Evolutionary conservation across 148 eudicot species (phyloP).

Genomic region (Bassia scoparia): DNA sequence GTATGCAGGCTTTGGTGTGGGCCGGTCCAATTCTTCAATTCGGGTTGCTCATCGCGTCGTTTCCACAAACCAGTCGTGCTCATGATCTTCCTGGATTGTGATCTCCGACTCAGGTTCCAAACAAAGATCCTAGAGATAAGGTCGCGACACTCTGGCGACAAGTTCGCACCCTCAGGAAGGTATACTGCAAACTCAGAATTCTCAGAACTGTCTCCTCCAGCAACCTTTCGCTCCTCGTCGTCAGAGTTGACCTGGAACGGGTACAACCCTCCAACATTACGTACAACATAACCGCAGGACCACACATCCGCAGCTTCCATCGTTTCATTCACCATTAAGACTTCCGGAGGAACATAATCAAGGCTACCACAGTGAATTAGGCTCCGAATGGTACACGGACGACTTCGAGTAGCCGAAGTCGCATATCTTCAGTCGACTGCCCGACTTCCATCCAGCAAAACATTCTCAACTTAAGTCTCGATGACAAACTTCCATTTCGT

Average conservation of each 20-base stretch:
- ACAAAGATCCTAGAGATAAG: slow-evolving; percentile 94
- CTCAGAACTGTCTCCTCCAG: slow-evolving; percentile 90
- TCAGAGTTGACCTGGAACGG: slow-evolving; percentile 95
- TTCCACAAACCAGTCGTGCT: slow-evolving; percentile 76
- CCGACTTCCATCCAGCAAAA: slow-evolving; percentile 52
- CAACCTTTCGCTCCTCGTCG: slow-evolving; percentile 91
- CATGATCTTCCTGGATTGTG: slow-evolving; percentile 69
- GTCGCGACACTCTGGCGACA: slow-evolving; percentile 75
- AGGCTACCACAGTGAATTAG: slow-evolving; percentile 96
- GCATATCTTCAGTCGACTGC: slow-evolving; percentile 48
- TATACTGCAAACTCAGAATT: slow-evolving; percentile 73
- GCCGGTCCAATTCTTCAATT: slow-evolving; percentile 87
- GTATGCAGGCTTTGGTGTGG: slow-evolving; percentile 77
- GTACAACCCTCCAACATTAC: slow-evolving; percentile 89
- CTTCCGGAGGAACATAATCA: slow-evolving; percentile 97
- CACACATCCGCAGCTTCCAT: slow-evolving; percentile 99
- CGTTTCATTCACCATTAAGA: slow-evolving; percentile 73
- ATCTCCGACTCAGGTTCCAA: slow-evolving; percentile 85
- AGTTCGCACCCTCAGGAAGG: slow-evolving; percentile 60
- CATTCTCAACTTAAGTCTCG: slow-evolving; percentile 48
- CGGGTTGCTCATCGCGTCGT: slow-evolving; percentile 55
- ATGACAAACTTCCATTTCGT: slow-evolving; percentile 56
- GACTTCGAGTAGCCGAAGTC: slow-evolving; percentile 69
- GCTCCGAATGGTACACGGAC: slow-evolving; percentile 88
- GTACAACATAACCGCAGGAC: slow-evolving; percentile 94